Base-by-base conservation (phyloP, 345 rosid genomes). In the Lepidium didymum region DNA sequence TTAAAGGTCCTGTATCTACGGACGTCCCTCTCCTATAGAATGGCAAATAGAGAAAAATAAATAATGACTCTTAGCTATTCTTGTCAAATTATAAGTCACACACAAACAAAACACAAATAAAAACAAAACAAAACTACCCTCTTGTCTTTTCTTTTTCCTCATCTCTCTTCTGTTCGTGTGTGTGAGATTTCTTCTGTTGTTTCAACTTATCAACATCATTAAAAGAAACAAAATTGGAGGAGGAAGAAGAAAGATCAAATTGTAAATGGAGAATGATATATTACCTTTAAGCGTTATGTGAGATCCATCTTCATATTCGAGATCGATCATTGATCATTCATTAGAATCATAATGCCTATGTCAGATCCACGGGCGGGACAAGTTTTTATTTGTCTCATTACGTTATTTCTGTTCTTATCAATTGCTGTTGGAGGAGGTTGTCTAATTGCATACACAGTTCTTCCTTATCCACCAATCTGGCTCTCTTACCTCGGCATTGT, bases 301-400 rank as follows among this genome's bases (percentile, higher is more conserved):
- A 67, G 63, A 67, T 52, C 62, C 37, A 59, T 60, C 47, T 59
- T 67, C 50, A 53, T 15, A 34, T 38, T 44, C 37, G 41, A 74
- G 78, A 67, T 34, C 40, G 42, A 43, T 67, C 33, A 15, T 34
- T 34, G 49, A 43, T 67, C 34, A 15, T 34, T 34, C 29, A 1
- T 16, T 13, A 67, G 23, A 62, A 75, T 72, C 78, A 75, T 64
- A 81, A 87, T 90, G 96, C 82, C 98, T 68, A 82, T 81, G 69
- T 76, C 79, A 72, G 84, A 86, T 77, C 93, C 96, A 49, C 65
- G 47, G 40, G 80, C 87, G 29, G 93, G 96, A 10, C 82, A 76
- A n/a, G 51, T 75, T 13, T 81, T 81, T 72, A 47, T 92, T 79
- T 90, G 92, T 91, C 74, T 82, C 45, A 57, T 85, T 31, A 70